A percentile compares a stretch with the other conserved stretches of the same genome.
phyloP scores from a whole-genome alignment of 1,284 basidiomycete species.

The Moesziomyces globuligerus region DNA sequence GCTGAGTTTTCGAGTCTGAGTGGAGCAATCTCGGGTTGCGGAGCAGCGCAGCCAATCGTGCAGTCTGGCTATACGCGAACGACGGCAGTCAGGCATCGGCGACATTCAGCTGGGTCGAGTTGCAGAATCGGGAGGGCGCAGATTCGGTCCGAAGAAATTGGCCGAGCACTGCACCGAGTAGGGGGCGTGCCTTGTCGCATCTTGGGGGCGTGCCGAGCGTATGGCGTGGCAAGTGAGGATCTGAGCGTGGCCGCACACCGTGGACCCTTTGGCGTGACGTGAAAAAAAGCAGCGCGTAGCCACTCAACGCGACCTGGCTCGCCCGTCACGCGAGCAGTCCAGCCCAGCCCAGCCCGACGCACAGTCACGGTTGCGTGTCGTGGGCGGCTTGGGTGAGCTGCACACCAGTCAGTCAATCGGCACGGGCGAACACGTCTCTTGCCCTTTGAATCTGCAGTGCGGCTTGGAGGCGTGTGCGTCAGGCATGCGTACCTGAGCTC shows the following conservation, averaged over 20 bases:
- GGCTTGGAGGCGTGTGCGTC: no score
- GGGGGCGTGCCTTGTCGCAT: no score
- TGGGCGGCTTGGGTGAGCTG: not conserved
- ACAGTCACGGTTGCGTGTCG: not conserved
- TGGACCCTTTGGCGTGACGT: not conserved
- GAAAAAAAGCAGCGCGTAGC: conserved; percentile 13
- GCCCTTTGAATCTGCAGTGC: no score
- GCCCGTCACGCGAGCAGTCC: conserved; percentile 8
- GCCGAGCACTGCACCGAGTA: no score
- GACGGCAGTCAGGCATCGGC: not conserved
- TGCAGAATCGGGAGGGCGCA: not conserved
- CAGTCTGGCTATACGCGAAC: no score
- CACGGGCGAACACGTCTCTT: no score
- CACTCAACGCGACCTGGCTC: conserved; percentile 34
- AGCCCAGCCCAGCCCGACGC: not conserved
- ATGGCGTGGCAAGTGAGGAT: not conserved
- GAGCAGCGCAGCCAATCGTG: conserved; percentile 1
- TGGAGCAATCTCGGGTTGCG: conserved; percentile 6
- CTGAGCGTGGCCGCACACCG: no score
- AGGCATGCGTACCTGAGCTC: no score
- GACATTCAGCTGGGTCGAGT: not conserved
- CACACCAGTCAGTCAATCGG: no score
- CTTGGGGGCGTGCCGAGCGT: no score
- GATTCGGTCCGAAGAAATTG: no score
- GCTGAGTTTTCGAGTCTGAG: conserved; percentile 14